A percentile compares a stretch with the other conserved stretches of the same genome.
Evolutionary conservation across 169 alveolate genomes (phyloP).

Genomic region (Plasmodium inui): DNA sequence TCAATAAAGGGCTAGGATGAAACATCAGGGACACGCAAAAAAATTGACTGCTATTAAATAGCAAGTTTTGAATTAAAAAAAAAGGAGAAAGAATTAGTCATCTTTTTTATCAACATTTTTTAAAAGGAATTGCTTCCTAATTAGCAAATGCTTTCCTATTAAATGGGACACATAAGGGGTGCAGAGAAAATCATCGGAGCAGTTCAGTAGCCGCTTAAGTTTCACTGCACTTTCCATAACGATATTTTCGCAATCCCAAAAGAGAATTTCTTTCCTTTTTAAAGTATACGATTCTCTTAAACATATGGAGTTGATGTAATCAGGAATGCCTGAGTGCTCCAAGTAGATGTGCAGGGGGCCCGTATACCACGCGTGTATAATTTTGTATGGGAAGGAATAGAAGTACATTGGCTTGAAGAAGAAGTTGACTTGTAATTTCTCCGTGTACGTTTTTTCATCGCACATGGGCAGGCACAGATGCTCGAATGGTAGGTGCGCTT

Average conservation of each 20-base stretch:
- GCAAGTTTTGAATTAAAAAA: background rate
- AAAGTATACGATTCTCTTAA: conserved; percentile 52
- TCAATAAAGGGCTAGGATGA: background rate
- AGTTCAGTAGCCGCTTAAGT: conserved; percentile 44
- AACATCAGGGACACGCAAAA: conserved; percentile 3
- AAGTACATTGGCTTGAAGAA: conserved; percentile 68
- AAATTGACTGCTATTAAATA: conserved; percentile 7
- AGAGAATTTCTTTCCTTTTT: conserved; percentile 69
- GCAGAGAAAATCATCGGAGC: conserved; percentile 69
- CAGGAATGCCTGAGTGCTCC: conserved; percentile 61
- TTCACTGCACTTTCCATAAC: conserved; percentile 26
- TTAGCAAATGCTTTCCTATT: conserved; percentile 60
- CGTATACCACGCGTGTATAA: conserved; percentile 75
- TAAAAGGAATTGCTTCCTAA: conserved; percentile 41
- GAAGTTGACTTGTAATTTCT: conserved; percentile 35
- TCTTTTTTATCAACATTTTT: background rate
- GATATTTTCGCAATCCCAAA: conserved; percentile 60
- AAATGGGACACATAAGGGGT: conserved; percentile 72
- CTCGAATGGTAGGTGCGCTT: conserved; percentile 70
- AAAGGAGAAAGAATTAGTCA: background rate
- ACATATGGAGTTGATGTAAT: conserved; percentile 60
- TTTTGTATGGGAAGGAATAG: conserved; percentile 67
- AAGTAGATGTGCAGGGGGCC: conserved; percentile 68
- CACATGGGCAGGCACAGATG: conserved; percentile 58
- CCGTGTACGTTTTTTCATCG: conserved; percentile 63